Evolutionary conservation across 2,329 filamentous ascomycete genomes (phyloP).

Genomic region (Aspergillus ochraceus): DNA sequence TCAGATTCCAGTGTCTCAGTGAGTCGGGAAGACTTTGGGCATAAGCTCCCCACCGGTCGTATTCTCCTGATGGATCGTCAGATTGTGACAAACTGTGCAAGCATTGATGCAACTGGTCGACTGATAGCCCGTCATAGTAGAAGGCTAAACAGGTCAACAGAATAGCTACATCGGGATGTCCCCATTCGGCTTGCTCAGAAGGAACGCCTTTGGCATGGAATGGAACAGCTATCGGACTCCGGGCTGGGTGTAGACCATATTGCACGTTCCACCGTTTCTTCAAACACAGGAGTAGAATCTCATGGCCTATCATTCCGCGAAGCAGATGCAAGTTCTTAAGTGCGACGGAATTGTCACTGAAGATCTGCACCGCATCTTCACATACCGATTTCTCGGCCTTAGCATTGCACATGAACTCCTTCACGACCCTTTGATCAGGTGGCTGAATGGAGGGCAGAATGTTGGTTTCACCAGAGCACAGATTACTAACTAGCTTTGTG

Average conservation of each 20-base stretch:
- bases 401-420: constrained; percentile 31
- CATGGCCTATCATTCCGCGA: constrained; percentile 61
- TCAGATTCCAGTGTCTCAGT: constrained; percentile 54
- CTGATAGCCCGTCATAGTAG: constrained; percentile 61
- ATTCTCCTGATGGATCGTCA: constrained; percentile 59
- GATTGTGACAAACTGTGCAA: constrained; percentile 55
- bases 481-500: constrained; percentile 40
- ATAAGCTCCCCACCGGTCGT: constrained; percentile 51
- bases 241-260: constrained; percentile 58
- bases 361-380: constrained; percentile 21
- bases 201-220: constrained; percentile 67
- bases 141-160: constrained; percentile 65
- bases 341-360: constrained; percentile 28
- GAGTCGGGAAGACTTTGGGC: constrained; percentile 45
- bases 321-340: constrained; percentile 54
- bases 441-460: constrained; percentile 26
- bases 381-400: constrained; percentile 5
- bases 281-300: constrained; percentile 60
- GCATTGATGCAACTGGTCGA: constrained; percentile 50
- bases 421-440: constrained; percentile 21
- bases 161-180: constrained; percentile 68
- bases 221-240: constrained; percentile 59
- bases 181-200: constrained; percentile 63
- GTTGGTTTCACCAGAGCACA: constrained; percentile 35
- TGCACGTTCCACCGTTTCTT: constrained; percentile 68